Evolutionary conservation across 805 yeast genomes (phyloP).

Genomic region (Yarrowia deformans): DNA sequence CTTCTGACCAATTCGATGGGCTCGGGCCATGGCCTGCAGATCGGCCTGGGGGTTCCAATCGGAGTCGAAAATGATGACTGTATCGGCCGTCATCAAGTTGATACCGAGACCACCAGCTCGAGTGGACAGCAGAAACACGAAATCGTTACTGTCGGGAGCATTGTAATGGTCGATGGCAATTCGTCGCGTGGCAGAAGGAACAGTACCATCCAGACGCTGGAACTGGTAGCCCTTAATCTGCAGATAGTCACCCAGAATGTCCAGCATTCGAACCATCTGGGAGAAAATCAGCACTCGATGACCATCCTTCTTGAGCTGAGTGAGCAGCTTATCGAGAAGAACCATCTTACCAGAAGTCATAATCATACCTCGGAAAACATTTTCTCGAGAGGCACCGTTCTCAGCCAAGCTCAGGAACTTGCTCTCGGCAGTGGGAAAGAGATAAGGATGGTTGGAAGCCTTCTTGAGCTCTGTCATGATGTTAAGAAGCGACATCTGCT

Average conservation of each 20-base stretch:
- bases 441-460: constrained; percentile 96
- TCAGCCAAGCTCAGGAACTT: constrained; percentile 63
- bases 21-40: constrained; percentile 99
- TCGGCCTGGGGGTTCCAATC: constrained; percentile 99
- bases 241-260: constrained; percentile 91
- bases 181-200: constrained; percentile 91
- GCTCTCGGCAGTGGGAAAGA: constrained; percentile 92
- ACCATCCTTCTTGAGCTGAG: constrained; percentile 87
- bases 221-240: constrained; percentile 84
- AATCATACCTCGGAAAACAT: constrained; percentile 83
- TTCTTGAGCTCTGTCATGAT: constrained; percentile 95
- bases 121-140: constrained; percentile 86
- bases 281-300: constrained; percentile 94
- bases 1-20: constrained; percentile 99
- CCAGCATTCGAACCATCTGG: constrained; percentile 97
- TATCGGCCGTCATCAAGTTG: constrained; percentile 98
- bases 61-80: constrained; percentile 95
- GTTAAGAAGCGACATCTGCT: constrained; percentile 85
- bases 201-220: constrained; percentile 96
- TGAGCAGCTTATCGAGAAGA: constrained; percentile 83
- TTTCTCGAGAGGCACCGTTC: constrained; percentile 69
- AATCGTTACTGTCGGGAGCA: constrained; percentile 90
- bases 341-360: constrained; percentile 99
- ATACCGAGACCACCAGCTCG: constrained; percentile 99
- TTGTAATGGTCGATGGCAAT: constrained; percentile 96